A percentile compares a stretch with the other conserved stretches of the same genome.
Evolutionary conservation across 306 rosid genomes (phyloP).

Genomic region (Begonia loranthoides): DNA sequence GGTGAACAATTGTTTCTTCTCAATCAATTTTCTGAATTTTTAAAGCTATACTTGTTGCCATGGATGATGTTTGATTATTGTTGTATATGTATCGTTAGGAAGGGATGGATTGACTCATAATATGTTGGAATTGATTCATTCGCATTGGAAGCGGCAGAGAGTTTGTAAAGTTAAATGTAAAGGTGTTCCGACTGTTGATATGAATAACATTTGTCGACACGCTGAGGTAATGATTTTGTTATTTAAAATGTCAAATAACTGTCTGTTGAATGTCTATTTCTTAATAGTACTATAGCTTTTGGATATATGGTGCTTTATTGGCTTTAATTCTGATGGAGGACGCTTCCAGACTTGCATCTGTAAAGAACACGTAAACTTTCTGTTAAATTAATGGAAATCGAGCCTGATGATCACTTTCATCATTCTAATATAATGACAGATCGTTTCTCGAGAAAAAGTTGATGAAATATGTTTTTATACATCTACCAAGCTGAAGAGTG

Average conservation of each 20-base stretch:
- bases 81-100: slow-evolving; percentile 33
- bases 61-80: slow-evolving; percentile 12
- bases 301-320: neutral
- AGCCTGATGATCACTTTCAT: no score
- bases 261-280: no score
- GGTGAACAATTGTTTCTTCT: slow-evolving; percentile 29
- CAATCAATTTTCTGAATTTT: neutral
- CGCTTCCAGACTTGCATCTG: no score
- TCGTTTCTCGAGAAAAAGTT: no score
- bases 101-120: slow-evolving; percentile 95
- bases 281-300: neutral
- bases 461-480: no score
- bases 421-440: no score
- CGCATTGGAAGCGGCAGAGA: slow-evolving; percentile 69
- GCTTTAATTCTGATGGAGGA: no score
- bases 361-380: no score
- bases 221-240: slow-evolving; percentile 45
- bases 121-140: slow-evolving; percentile 92
- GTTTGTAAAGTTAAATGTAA: slow-evolving; percentile 83
- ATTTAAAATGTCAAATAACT: no score
- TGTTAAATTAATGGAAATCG: no score
- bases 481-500: no score
- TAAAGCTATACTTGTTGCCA: slow-evolving; percentile 1
- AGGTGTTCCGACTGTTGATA: slow-evolving; percentile 95
- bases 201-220: slow-evolving; percentile 69